Evolutionary conservation across 2,329 filamentous ascomycete genomes (phyloP).

Genomic region (Balansia obtecta): DNA sequence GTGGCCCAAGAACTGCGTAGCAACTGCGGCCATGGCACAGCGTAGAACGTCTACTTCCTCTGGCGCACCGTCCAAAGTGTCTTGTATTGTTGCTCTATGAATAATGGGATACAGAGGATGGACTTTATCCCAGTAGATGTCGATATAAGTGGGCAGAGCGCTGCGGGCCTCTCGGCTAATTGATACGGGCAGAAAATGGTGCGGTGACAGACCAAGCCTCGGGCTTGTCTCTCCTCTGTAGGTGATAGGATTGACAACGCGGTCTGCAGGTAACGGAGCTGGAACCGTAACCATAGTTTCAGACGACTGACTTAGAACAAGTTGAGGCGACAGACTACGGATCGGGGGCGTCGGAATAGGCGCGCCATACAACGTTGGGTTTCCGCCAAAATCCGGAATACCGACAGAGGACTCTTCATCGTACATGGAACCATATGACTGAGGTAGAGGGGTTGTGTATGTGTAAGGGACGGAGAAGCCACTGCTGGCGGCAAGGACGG

Average conservation of each 20-base stretch:
- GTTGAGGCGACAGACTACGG: conserved; percentile 36
- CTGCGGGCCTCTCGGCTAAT: conserved; percentile 27
- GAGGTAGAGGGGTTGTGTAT: conserved; percentile 15
- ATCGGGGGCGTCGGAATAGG: conserved; percentile 28
- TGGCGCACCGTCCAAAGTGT: conserved; percentile 14
- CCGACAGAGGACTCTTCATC: conserved; percentile 17
- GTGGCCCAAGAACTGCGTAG: conserved; percentile 35
- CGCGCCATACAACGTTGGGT: conserved; percentile 18
- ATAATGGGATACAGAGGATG: conserved; percentile 37
- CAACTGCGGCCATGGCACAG: conserved; percentile 45
- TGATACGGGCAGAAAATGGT: conserved; percentile 16
- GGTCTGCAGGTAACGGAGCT: conserved; percentile 23
- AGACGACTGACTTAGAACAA: conserved; percentile 32
- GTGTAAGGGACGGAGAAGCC: conserved; percentile 18
- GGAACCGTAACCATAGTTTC: conserved; percentile 36
- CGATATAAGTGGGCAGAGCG: conserved; percentile 36
- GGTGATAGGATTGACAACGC: conserved; percentile 20
- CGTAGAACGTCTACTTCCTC: conserved; percentile 31
- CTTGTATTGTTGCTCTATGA: conserved; percentile 33
- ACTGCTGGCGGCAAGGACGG: conserved; percentile 11
- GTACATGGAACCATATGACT: conserved; percentile 22
- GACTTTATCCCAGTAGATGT: conserved; percentile 41
- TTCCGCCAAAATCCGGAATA: conserved; percentile 23
- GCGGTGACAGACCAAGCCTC: conserved; percentile 21
- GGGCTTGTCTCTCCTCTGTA: conserved; percentile 29